phyloP scores from a whole-genome alignment of 108 stramenopile genomes.

The Seminavis robusta region DNA sequence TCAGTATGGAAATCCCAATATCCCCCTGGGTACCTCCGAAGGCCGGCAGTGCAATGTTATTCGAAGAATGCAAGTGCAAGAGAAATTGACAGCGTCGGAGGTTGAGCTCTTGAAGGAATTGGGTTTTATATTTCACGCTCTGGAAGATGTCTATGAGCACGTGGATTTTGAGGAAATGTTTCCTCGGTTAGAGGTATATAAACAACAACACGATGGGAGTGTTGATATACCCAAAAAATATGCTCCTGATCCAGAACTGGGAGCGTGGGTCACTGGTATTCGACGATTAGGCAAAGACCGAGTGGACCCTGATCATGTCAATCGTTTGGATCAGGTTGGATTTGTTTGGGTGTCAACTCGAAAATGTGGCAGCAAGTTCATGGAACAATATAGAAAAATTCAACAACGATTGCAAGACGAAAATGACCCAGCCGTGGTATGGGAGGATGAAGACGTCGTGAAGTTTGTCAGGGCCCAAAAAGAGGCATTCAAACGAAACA shows the following conservation, averaged over 20 bases:
- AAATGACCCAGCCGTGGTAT: constrained; percentile 20
- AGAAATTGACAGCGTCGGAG: constrained; percentile 58
- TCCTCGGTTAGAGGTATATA: constrained; percentile 43
- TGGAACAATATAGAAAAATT: constrained; percentile 58
- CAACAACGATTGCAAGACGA: constrained; percentile 17
- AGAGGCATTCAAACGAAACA: constrained; percentile 45
- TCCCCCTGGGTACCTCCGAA: constrained; percentile 60
- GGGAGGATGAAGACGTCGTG: constrained; percentile 23
- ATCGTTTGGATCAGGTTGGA: constrained; percentile 44
- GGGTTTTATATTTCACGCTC: constrained; percentile 61
- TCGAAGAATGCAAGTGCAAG: constrained; percentile 62
- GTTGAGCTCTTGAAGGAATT: constrained; percentile 39
- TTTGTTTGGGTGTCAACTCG: constrained; percentile 73
- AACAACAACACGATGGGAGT: constrained; percentile 28
- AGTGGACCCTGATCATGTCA: constrained; percentile 45
- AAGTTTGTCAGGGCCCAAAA: constrained; percentile 61
- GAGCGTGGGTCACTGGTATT: constrained; percentile 83
- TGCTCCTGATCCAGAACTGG: constrained; percentile 68
- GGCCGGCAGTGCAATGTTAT: constrained; percentile 65
- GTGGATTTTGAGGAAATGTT: constrained; percentile 71
- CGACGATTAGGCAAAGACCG: constrained; percentile 44
- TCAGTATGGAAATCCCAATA: constrained; percentile 72
- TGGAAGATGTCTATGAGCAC: constrained; percentile 77
- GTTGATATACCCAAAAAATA: constrained; percentile 77
- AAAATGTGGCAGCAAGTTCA: constrained; percentile 75